Conservation (phyloP, 495 filamentous ascomycete genomes). For the Penicillium lividum region DNA sequence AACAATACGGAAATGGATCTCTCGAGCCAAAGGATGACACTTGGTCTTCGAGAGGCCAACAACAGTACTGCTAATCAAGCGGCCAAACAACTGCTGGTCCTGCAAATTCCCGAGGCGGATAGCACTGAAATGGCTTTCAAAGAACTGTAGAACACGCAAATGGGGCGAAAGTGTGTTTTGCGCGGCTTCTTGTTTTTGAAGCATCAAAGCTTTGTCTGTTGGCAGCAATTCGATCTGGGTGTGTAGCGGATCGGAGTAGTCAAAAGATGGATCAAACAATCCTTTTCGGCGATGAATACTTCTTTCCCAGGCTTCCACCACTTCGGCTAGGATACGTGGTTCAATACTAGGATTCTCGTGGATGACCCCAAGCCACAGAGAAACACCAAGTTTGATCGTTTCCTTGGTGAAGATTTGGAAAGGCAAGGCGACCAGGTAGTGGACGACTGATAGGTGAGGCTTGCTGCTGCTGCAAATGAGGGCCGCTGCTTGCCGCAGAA, state of each 20-base stretch:
- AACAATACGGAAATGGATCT: slow-evolving; percentile 85
- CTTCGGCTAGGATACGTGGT: slow-evolving; percentile 75
- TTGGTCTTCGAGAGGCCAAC: slow-evolving; percentile 66
- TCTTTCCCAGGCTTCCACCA: slow-evolving; percentile 83
- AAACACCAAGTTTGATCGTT: slow-evolving; percentile 91
- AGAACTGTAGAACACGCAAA: slow-evolving; percentile 79
- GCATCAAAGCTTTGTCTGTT: slow-evolving; percentile 75
- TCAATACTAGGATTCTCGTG: slow-evolving; percentile 92
- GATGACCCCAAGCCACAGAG: slow-evolving; percentile 93
- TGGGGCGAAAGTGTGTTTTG: slow-evolving; percentile 84
- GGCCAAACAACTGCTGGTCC: slow-evolving; percentile 75
- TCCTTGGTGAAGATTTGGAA: slow-evolving; percentile 92
- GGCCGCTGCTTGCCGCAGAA: slow-evolving; percentile 78
- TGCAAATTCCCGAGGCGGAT: slow-evolving; percentile 77
- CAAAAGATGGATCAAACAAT: slow-evolving; percentile 73
- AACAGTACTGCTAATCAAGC: slow-evolving; percentile 74
- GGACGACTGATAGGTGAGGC: slow-evolving; percentile 73
- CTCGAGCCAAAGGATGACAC: slow-evolving; percentile 82
- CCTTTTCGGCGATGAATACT: slow-evolving; percentile 74
- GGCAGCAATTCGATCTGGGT: slow-evolving; percentile 90
- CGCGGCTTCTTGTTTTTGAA: slow-evolving; percentile 70
- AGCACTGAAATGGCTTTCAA: slow-evolving; percentile 92
- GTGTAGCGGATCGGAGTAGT: slow-evolving; percentile 81
- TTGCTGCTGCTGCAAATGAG: slow-evolving; percentile 73
- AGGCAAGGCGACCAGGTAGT: slow-evolving; percentile 85